Evolutionary conservation across 352 stramenopile genomes (phyloP).

Genomic region (Globisporangium parvum): DNA sequence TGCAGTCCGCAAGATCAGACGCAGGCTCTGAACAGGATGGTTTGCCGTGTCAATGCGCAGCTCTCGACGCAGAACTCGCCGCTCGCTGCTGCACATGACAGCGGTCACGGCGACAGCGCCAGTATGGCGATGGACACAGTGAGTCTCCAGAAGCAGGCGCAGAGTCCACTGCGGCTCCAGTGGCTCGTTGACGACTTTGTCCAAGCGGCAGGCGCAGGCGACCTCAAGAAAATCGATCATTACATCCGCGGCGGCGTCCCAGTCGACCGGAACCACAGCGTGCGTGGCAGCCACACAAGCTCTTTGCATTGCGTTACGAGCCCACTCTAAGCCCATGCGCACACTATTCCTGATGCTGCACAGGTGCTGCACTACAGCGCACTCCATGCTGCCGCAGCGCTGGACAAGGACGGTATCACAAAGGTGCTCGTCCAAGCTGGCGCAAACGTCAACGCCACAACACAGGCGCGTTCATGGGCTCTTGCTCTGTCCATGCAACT

Average conservation of each 20-base stretch:
- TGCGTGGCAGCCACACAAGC: constrained; percentile 3
- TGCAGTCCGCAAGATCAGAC: background rate
- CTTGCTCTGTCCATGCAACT: background rate
- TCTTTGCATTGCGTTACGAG: background rate
- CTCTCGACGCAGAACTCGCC: background rate
- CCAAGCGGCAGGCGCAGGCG: constrained; percentile 28
- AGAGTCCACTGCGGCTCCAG: constrained; percentile 40
- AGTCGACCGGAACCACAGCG: constrained; percentile 47
- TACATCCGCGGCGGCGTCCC: constrained; percentile 49
- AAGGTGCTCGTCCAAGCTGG: constrained; percentile 42
- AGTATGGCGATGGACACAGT: background rate
- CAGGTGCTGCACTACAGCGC: constrained; percentile 46
- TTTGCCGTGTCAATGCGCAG: background rate
- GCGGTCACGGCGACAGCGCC: background rate
- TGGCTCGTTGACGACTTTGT: constrained; percentile 62
- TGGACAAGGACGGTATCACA: constrained; percentile 25
- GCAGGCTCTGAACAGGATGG: too few relatives aligned
- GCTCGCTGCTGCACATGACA: background rate
- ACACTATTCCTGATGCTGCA: too few relatives aligned
- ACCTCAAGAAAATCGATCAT: constrained; percentile 37
- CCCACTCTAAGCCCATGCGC: too few relatives aligned
- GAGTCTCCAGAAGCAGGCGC: constrained; percentile 36
- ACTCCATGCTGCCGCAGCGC: constrained; percentile 35
- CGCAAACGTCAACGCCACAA: constrained; percentile 27
- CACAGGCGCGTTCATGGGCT: constrained; percentile 17